Evolutionary conservation across 163 green algal genomes (phyloP).

Genomic region (Scenedesmus sp.): DNA sequence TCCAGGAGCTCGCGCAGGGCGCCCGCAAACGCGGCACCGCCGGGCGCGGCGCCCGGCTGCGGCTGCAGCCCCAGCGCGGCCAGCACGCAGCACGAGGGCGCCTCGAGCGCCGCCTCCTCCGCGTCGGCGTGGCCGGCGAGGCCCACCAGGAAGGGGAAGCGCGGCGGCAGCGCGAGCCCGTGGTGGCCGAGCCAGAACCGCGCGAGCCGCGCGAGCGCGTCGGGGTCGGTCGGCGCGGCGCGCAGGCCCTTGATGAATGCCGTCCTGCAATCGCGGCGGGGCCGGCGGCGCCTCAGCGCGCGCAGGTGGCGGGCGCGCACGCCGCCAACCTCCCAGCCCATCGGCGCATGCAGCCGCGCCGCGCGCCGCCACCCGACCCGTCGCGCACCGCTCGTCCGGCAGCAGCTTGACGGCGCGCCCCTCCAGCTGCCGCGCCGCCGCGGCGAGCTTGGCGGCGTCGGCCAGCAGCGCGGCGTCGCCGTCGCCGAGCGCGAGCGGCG

Average conservation of each 20-base stretch:
- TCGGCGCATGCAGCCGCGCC: too few species aligned
- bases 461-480: not conserved
- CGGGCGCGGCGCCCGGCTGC: not conserved
- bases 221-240: not conserved
- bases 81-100: slow-evolving; percentile 34
- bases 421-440: slow-evolving; percentile 28
- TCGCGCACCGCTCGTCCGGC: slow-evolving; percentile 38
- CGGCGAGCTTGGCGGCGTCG: slow-evolving; percentile 29
- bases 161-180: slow-evolving; percentile 11
- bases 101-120: slow-evolving; percentile 15
- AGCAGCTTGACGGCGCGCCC: slow-evolving; percentile 28
- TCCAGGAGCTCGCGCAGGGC: slow-evolving; percentile 8
- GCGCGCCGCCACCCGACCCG: too few species aligned
- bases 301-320: too few species aligned
- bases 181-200: not conserved
- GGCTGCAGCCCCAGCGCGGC: slow-evolving; percentile 20
- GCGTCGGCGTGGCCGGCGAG: slow-evolving; percentile 20
- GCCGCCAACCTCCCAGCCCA: not conserved
- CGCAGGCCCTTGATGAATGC: slow-evolving; percentile 22
- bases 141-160: slow-evolving; percentile 22
- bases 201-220: not conserved
- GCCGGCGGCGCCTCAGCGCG: too few species aligned
- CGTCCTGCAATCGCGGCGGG: slow-evolving; percentile 1
- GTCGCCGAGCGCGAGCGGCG: not conserved
- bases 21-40: not conserved